phyloP scores from a whole-genome alignment of 2,329 filamentous ascomycete genomes.

The Hirsutella minnesotensis region DNA sequence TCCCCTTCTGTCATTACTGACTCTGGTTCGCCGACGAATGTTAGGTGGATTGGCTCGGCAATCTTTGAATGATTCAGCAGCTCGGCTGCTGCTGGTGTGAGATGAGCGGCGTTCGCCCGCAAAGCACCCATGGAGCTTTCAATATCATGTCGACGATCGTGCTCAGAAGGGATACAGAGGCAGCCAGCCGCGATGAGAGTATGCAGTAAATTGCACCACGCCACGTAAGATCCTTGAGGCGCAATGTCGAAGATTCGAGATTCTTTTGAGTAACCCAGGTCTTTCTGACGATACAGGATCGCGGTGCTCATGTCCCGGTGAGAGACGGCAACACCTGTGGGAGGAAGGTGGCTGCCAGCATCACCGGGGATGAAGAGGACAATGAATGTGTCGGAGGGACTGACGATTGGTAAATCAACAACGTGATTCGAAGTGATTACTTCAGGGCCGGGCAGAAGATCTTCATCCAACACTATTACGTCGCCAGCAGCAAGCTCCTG shows the following conservation, averaged over 20 bases:
- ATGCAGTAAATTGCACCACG: slow-evolving; percentile 4
- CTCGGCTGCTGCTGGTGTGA: not conserved
- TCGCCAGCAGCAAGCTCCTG: not conserved
- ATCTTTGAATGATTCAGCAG: not conserved
- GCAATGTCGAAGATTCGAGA: slow-evolving; percentile 1
- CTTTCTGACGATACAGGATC: slow-evolving; percentile 1
- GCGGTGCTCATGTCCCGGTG: slow-evolving; percentile 3
- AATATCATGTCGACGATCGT: not conserved
- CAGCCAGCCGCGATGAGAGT: slow-evolving; percentile 1
- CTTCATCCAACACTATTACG: not conserved
- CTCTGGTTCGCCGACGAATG: not conserved
- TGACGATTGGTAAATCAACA: not conserved
- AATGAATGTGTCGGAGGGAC: slow-evolving; percentile 2
- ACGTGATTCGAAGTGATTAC: not conserved
- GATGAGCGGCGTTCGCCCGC: slow-evolving; percentile 1
- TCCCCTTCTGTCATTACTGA: not conserved
- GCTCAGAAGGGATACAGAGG: slow-evolving; percentile 1
- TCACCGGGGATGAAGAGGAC: not conserved
- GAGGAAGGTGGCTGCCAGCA: not conserved
- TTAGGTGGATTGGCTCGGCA: not conserved
- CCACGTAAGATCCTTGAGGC: not conserved
- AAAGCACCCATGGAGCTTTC: not conserved
- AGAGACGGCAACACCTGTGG: not conserved
- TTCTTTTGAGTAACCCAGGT: not conserved
- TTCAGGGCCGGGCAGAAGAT: not conserved